Percentiles rank a stretch among this genome's conserved stretches.
Conservation (phyloP, 148 eudicot species). For the Silene latifolia region DNA sequence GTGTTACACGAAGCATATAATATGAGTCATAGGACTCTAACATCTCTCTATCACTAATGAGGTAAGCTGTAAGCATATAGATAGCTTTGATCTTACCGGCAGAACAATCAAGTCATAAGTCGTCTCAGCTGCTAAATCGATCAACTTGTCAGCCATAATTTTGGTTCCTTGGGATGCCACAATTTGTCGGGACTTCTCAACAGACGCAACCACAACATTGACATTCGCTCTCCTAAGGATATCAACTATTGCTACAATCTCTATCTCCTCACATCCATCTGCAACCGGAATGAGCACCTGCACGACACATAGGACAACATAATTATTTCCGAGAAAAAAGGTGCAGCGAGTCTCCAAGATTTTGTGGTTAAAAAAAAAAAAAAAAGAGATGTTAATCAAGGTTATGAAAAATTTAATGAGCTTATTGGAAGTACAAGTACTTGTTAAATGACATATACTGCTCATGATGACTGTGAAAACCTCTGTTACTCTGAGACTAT, state of each 20-base stretch:
- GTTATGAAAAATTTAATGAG: background rate
- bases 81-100: constrained; percentile 53
- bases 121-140: constrained; percentile 53
- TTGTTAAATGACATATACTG: background rate
- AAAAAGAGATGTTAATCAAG: background rate
- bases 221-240: constrained; percentile 81
- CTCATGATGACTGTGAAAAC: background rate
- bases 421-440: background rate
- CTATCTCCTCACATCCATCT: constrained; percentile 75
- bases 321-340: background rate
- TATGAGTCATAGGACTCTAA: too few relatives aligned
- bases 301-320: constrained; percentile 2
- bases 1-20: too few relatives aligned
- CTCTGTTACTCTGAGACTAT: background rate
- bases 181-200: constrained; percentile 58
- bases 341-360: background rate
- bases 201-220: constrained; percentile 72
- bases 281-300: constrained; percentile 93
- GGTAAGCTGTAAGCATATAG: background rate
- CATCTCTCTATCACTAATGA: background rate
- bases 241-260: constrained; percentile 64
- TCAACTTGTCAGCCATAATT: constrained; percentile 64
- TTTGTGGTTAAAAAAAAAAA: background rate
- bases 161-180: constrained; percentile 69
- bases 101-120: constrained; percentile 74